Evolutionary conservation across 2,329 filamentous ascomycete genomes (phyloP).

Genomic region (Aspergillus proliferans): DNA sequence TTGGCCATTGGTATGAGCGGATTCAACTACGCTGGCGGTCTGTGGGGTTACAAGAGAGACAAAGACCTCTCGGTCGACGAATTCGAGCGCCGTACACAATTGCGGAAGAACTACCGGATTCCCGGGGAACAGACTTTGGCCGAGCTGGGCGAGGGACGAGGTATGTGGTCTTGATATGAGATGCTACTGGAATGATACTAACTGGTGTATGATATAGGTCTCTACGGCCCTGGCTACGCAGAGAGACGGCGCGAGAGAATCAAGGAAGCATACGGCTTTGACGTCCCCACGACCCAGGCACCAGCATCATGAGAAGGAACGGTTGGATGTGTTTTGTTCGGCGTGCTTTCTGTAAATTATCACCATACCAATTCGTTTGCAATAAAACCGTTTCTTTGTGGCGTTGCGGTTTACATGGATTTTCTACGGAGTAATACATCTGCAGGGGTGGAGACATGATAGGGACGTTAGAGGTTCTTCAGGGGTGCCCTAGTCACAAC

Average conservation of each 20-base stretch:
- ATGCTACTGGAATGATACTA: conserved; percentile 3
- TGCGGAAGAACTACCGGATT: conserved; percentile 67
- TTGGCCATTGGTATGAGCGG: conserved; percentile 55
- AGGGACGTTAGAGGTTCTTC: no score
- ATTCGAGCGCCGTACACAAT: conserved; percentile 66
- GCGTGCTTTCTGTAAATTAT: conserved; percentile 23
- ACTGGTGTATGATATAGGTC: conserved; percentile 49
- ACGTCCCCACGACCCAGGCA: conserved; percentile 60
- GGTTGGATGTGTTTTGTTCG: background rate
- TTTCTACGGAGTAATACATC: no score
- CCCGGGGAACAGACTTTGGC: conserved; percentile 73
- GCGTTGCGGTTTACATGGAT: no score
- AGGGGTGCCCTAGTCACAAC: no score
- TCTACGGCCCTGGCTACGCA: conserved; percentile 73
- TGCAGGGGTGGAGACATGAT: no score
- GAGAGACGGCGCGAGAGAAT: conserved; percentile 75
- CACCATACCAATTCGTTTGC: conserved; percentile 16
- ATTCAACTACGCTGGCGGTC: conserved; percentile 63
- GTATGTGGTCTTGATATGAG: conserved; percentile 44
- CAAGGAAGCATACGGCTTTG: conserved; percentile 81
- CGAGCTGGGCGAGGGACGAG: conserved; percentile 79
- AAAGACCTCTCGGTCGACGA: conserved; percentile 60
- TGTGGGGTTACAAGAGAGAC: conserved; percentile 46
- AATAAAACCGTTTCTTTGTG: background rate
- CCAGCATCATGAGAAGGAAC: conserved; percentile 31